Conservation (phyloP, 2,329 filamentous ascomycete genomes). For the Fusarium brevicatenulatum region DNA sequence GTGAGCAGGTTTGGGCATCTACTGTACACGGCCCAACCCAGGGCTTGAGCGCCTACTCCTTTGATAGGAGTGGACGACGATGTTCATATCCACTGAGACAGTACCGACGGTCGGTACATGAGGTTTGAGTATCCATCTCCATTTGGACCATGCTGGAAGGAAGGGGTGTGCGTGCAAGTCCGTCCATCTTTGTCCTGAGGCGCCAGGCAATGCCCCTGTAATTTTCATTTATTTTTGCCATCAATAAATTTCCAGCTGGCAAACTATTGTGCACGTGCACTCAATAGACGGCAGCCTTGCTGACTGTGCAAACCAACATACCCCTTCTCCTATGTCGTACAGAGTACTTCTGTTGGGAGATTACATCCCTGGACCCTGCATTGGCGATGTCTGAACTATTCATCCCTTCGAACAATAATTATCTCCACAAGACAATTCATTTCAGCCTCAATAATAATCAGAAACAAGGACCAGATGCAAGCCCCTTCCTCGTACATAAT, state of each 20-base stretch:
- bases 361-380: conserved; percentile 41
- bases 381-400: conserved; percentile 31
- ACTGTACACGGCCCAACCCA: conserved; percentile 39
- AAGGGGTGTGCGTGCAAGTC: conserved; percentile 14
- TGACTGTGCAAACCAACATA: conserved; percentile 4
- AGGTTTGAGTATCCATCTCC: conserved; percentile 14
- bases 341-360: conserved; percentile 41
- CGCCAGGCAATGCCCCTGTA: conserved; percentile 16
- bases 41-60: conserved; percentile 33
- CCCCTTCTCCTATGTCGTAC: conserved; percentile 41
- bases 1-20: conserved; percentile 37
- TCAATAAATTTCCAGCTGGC: conserved; percentile 6
- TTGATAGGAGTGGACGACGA: conserved; percentile 22
- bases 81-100: conserved; percentile 22
- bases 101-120: conserved; percentile 31
- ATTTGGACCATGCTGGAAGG: conserved; percentile 15
- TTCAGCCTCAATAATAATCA: conserved; percentile 32
- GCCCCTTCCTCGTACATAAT: conserved; percentile 10
- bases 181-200: conserved; percentile 3
- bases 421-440: conserved; percentile 24
- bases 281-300: conserved; percentile 16
- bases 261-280: conserved; percentile 29
- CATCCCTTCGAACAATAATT: conserved; percentile 21
- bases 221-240: conserved; percentile 12
- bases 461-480: conserved; percentile 15